These are phyloP conservation scores for Tephrocybe rancida DNA, from an alignment of 768 basidiomycete genomes.

Conservation along the genomic window DNA sequence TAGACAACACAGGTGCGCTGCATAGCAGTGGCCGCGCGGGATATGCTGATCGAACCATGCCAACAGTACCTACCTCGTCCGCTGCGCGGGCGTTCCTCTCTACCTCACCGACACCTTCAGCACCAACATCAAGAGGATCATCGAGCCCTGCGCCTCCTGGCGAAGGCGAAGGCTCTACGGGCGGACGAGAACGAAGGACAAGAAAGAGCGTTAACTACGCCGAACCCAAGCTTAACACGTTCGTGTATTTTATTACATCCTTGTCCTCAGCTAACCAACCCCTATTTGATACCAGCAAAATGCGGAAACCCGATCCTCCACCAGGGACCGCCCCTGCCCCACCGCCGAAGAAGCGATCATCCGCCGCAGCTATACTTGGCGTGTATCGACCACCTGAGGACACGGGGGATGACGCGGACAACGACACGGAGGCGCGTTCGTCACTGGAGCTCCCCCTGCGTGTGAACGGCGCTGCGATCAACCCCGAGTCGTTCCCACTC, in stretches of 20 bases:
- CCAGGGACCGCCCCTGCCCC: slow-evolving; percentile 28
- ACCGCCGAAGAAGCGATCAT: slow-evolving; percentile 48
- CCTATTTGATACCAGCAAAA: slow-evolving; percentile 57
- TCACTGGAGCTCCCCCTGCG: slow-evolving; percentile 33
- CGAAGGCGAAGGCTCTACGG: slow-evolving; percentile 32
- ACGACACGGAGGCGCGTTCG: slow-evolving; percentile 40
- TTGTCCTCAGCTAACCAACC: not conserved
- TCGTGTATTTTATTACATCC: slow-evolving; percentile 27
- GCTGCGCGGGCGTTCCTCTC: slow-evolving; percentile 18
- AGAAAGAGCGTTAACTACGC: slow-evolving; percentile 86
- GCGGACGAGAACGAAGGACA: slow-evolving; percentile 56
- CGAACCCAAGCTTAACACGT: slow-evolving; percentile 90
- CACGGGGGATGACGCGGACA: slow-evolving; percentile 32
- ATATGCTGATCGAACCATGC: slow-evolving; percentile 5
- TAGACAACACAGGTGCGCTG: slow-evolving; percentile 44
- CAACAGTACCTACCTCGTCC: slow-evolving; percentile 16
- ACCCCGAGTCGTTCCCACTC: slow-evolving; percentile 37
- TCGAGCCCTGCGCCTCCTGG: slow-evolving; percentile 41
- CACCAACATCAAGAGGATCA: slow-evolving; percentile 53
- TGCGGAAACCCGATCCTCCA: slow-evolving; percentile 79
- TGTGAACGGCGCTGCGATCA: slow-evolving; percentile 25
- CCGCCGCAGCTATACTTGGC: slow-evolving; percentile 42
- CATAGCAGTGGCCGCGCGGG: not conserved
- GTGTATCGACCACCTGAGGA: slow-evolving; percentile 30
- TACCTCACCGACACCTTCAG: slow-evolving; percentile 40